Percentiles rank a stretch among this genome's conserved stretches.
Conservation (phyloP, 2,329 filamentous ascomycete genomes). For the Colletotrichum truncatum region DNA sequence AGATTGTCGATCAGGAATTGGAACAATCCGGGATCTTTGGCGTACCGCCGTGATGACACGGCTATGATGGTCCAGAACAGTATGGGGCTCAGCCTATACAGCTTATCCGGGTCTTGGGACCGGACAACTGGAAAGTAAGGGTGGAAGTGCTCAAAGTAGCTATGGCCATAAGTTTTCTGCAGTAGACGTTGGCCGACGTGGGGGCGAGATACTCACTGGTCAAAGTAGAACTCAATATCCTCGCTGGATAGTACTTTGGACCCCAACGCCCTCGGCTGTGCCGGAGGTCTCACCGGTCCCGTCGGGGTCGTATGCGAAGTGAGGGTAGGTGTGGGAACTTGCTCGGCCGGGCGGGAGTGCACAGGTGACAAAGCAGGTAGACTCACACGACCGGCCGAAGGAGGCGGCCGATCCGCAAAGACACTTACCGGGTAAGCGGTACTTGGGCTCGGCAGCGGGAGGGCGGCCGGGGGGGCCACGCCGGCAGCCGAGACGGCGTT, state of each 20-base stretch:
- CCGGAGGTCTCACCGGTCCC: conserved; percentile 36
- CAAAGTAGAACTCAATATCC: conserved; percentile 65
- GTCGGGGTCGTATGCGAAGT: conserved; percentile 40
- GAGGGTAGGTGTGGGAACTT: conserved; percentile 37
- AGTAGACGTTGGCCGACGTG: background rate
- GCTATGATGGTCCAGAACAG: conserved; percentile 66
- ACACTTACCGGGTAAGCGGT: conserved; percentile 33
- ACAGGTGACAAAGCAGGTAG: conserved; percentile 25
- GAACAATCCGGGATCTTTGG: conserved; percentile 51
- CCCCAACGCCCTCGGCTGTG: conserved; percentile 54
- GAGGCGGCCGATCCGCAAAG: conserved; percentile 33
- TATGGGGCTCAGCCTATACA: conserved; percentile 56
- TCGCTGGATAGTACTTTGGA: conserved; percentile 59
- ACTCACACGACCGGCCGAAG: conserved; percentile 23
- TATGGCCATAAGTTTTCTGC: conserved; percentile 34
- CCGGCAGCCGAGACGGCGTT: conserved; percentile 14
- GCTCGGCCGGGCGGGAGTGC: conserved; percentile 16
- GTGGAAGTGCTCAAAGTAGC: conserved; percentile 62
- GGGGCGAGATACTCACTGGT: conserved; percentile 49
- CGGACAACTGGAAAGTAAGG: conserved; percentile 62
- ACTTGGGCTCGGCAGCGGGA: conserved; percentile 40
- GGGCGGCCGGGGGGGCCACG: background rate
- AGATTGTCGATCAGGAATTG: conserved; percentile 57
- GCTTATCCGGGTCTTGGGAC: conserved; percentile 58
- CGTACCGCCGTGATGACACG: conserved; percentile 59